Percentiles rank a stretch among this genome's conserved stretches.
Evolutionary conservation across 148 eudicot genomes (phyloP).

Genomic region (Vaccinium myrtillus): DNA sequence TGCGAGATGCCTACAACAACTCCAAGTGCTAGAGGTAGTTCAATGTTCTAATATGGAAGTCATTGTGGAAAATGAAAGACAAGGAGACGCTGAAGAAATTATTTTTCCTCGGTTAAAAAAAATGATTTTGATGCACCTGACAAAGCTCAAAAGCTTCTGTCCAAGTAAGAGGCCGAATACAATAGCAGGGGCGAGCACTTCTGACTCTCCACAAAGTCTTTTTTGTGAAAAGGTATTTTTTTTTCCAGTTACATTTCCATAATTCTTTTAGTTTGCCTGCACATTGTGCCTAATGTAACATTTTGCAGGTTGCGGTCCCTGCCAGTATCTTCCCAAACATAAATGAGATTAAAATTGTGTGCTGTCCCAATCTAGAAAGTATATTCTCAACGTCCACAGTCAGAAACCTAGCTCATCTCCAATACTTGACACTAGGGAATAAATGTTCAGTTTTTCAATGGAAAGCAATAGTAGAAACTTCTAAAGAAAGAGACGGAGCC

Average conservation of each 20-base stretch:
- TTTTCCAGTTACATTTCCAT: too few species aligned
- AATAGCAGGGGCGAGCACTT: neutral
- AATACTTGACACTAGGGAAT: neutral
- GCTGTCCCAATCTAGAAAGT: neutral
- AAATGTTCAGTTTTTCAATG: neutral
- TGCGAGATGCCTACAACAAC: neutral
- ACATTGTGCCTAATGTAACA: neutral
- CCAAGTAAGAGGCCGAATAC: neutral
- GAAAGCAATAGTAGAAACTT: neutral
- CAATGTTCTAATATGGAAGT: neutral
- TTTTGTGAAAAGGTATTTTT: neutral
- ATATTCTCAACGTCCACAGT: neutral
- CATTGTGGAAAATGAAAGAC: neutral
- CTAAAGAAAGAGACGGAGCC: neutral
- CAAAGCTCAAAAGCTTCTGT: neutral
- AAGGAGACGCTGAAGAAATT: neutral
- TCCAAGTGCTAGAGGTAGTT: rapidly evolving
- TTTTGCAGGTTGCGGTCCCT: neutral
- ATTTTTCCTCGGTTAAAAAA: neutral
- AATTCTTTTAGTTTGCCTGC: neutral
- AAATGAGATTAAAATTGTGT: neutral
- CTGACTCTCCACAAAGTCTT: neutral
- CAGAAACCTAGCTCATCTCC: neutral
- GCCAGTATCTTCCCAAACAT: neutral
- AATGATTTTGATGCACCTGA: neutral